Base-by-base conservation (phyloP, 1,284 basidiomycete genomes). In the Golubevia pallescens region DNA sequence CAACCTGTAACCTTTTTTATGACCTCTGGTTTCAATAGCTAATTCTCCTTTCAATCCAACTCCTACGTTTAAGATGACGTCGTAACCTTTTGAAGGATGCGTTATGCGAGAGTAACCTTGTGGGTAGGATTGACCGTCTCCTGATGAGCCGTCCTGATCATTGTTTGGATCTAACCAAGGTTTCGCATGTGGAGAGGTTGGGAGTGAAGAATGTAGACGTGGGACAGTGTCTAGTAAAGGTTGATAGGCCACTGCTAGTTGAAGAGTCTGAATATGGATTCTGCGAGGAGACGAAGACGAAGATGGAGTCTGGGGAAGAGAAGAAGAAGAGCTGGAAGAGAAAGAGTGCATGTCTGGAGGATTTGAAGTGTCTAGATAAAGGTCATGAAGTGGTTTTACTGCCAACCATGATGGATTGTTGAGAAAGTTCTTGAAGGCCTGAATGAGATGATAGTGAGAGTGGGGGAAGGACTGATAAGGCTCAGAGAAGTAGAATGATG, bases 371-470 rank as follows among this genome's bases (percentile, higher is more conserved):
- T 69, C 64, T 3, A 75, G 66, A 14, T 56, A 4, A 1, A 59
- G 57, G 16, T 67, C 57, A 52, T 73, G 71, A 1, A 75, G 57
- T 8, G 67, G 65, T 24, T 65, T 62, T 1, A 75, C 74, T 1
- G 74, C 71, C 0, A 71, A 53, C 74, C 74, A 75, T 0, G 74
- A 75, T 7, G 74, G 74, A 38, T 75, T 75, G 10, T 57, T 23
- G 3, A 58, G 63, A 0, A 73, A 51, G 2, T 59, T 55, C 67
- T 62, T 69, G 28, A 75, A 75, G 16, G 71, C 71, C 56, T 63
- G 32, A 23, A 16, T 2, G 59, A 16, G 59, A 7, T 2, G 14
- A 48, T 16, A 16, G 28, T 28, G 16, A 60, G 24, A n/a, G 13
- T 23, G 13, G 14, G 23, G 13, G 14, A 8, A 38, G 13, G 14